A percentile compares a stretch with the other conserved stretches of the same genome.
phyloP scores from a whole-genome alignment of 306 rosid species.

The Macrotyloma uniflorum region DNA sequence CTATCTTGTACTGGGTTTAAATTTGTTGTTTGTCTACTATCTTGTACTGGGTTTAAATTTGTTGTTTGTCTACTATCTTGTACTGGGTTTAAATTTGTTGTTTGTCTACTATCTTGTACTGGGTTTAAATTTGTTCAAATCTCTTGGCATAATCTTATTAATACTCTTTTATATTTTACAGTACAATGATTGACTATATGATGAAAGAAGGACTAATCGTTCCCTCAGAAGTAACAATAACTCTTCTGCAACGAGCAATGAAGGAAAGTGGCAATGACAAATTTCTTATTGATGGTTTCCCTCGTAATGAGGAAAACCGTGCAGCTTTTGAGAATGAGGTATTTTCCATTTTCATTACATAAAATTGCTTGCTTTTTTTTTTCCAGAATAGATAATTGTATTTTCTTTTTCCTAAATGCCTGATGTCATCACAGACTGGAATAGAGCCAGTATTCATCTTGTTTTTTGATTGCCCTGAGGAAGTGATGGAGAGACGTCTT shows the following conservation, averaged over 20 bases:
- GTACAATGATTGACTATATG: conserved; percentile 92
- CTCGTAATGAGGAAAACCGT: conserved; percentile 98
- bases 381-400: conserved; percentile 7
- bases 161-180: conserved; percentile 40
- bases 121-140: conserved; percentile 12
- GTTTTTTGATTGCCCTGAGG: conserved; percentile 77
- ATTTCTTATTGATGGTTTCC: conserved; percentile 97
- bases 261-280: conserved; percentile 73
- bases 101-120: conserved; percentile 6
- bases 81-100: conserved; percentile 22
- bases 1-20: conserved; percentile 13
- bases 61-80: conserved; percentile 3
- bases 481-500: conserved; percentile 93
- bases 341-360: conserved; percentile 12
- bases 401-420: conserved; percentile 22
- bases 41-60: conserved; percentile 23
- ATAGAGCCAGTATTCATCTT: conserved; percentile 82
- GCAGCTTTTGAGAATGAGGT: conserved; percentile 94
- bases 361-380: not conserved
- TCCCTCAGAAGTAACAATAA: conserved; percentile 89
- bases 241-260: conserved; percentile 86
- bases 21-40: conserved; percentile 5
- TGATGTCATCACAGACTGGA: conserved; percentile 66
- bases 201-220: conserved; percentile 92
- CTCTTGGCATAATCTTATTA: conserved; percentile 23